Base-by-base conservation (phyloP, 202 grass and related monocot species). In the Setaria viridis region DNA sequence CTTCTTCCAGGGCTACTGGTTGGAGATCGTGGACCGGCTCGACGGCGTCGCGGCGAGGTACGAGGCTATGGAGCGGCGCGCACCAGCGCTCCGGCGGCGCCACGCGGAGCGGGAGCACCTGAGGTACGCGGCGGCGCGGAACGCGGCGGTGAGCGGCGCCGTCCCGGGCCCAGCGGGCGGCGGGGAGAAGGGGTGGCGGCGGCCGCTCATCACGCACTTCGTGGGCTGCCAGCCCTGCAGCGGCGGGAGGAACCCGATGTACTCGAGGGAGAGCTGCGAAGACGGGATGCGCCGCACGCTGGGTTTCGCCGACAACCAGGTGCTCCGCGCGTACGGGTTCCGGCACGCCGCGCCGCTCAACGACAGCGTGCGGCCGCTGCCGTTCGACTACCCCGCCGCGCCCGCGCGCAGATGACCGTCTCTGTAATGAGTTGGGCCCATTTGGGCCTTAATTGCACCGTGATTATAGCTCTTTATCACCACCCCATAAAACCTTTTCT, bases 151-250 rank as follows among this genome's bases (percentile, higher is more conserved):
- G 34, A 9, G 65, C 2, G 35, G 3, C 7, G 35, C 8, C 16
- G 16, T 67, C 16, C 65, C 65, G 16, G 65, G 65, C 2, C 65
- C 65, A 1, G 65, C 16, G 14, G 65, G 65, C 34, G 35, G 34
- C 34, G 34, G 34, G 57, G 20, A 60, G 57, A 2, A 11, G n/a
- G 57, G 9, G 43, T 89, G 91, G 88, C 88, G 93, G 2, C 84
- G 90, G 39, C 93, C 93, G 1, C 89, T 94, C 87, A 82, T 94
- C 5, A 94, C 92, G 50, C 92, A 94, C 87, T 94, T 94, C 82
- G 86, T 86, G 21, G 92, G 92, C 7, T 94, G 92, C 87, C 80
- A 91, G 60, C 89, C 92, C 2, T 94, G 92, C 78, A 84, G 85
- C 62, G 88, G 89, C 50, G 6, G 16, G 11, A 6, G 64, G 34